Percentiles rank a stretch among this genome's conserved stretches.
Conservation (phyloP, 139 green algal species). For the Micractinium sp. region DNA sequence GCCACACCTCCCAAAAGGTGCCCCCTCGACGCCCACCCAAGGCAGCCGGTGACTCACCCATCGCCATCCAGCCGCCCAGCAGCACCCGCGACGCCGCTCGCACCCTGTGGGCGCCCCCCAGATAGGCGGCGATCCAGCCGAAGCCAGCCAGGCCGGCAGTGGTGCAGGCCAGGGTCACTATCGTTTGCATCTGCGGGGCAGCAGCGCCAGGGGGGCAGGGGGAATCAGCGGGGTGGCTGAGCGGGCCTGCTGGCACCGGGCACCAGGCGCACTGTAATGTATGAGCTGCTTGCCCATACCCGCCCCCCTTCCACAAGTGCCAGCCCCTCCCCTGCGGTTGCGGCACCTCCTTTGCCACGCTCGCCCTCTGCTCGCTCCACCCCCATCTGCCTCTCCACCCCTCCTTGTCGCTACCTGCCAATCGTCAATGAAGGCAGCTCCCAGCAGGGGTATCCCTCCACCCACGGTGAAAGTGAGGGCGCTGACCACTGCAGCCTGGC, state of each 20-base stretch:
- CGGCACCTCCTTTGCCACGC: neutral
- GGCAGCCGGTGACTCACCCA: constrained; percentile 43
- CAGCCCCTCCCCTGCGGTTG: neutral
- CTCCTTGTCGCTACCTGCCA: neutral
- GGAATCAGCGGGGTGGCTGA: neutral
- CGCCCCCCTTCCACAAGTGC: no score
- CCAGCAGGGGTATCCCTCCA: constrained; percentile 70
- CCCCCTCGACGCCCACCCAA: no score
- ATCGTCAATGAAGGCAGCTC: constrained; percentile 67
- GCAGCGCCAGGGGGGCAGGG: neutral
- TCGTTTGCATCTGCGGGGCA: neutral
- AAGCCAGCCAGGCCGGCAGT: constrained; percentile 21
- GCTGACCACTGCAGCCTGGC: constrained; percentile 55
- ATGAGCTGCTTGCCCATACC: no score
- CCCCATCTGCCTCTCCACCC: no score
- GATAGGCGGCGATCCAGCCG: constrained; percentile 41
- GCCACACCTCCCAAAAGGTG: no score
- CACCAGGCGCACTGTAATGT: neutral
- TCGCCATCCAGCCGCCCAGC: constrained; percentile 80
- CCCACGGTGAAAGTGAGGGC: constrained; percentile 65
- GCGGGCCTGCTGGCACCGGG: neutral
- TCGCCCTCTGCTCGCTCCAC: no score
- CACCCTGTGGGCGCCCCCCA: constrained; percentile 69
- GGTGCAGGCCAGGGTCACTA: neutral
- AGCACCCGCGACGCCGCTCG: constrained; percentile 66